A percentile compares a stretch with the other conserved stretches of the same genome.
Evolutionary conservation across 306 rosid genomes (phyloP).

Genomic region (Lithocarpus polystachyus): DNA sequence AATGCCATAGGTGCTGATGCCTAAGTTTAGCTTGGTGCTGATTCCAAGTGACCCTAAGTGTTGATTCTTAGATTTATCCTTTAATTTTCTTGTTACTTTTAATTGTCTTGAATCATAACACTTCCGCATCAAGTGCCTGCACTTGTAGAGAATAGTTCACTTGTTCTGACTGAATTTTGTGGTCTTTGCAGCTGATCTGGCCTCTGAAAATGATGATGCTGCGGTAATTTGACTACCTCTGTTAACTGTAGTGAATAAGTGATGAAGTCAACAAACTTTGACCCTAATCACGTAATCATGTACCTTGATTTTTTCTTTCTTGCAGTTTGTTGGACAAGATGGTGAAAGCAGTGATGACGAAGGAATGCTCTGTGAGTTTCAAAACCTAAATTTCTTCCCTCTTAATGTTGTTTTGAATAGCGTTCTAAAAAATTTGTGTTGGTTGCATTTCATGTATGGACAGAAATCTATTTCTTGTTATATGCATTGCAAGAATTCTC

Average conservation of each 20-base stretch:
- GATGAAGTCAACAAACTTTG: slow-evolving; percentile 5
- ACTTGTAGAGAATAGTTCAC: slow-evolving; percentile 10
- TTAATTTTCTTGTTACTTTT: no score
- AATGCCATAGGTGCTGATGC: no score
- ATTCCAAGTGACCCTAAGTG: no score
- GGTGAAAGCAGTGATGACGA: slow-evolving; percentile 79
- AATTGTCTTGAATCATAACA: no score
- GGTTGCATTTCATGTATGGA: slow-evolving; percentile 3
- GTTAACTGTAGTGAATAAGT: slow-evolving; percentile 9
- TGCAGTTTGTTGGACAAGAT: slow-evolving; percentile 57
- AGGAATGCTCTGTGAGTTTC: slow-evolving; percentile 85
- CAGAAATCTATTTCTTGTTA: not conserved
- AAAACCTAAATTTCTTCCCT: slow-evolving; percentile 9
- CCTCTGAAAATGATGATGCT: slow-evolving; percentile 49
- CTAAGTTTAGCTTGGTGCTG: no score
- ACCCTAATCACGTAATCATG: slow-evolving; percentile 14
- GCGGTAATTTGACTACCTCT: slow-evolving; percentile 38
- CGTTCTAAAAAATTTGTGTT: slow-evolving; percentile 9
- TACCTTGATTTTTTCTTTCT: slow-evolving; percentile 19
- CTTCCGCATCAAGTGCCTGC: not conserved
- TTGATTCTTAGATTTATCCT: no score
- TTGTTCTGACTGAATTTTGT: slow-evolving; percentile 17
- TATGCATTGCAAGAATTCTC: not conserved
- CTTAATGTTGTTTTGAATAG: slow-evolving; percentile 12
- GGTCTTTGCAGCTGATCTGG: slow-evolving; percentile 61